phyloP scores from a whole-genome alignment of 768 basidiomycete genomes.

The Leccinellum luteum region DNA sequence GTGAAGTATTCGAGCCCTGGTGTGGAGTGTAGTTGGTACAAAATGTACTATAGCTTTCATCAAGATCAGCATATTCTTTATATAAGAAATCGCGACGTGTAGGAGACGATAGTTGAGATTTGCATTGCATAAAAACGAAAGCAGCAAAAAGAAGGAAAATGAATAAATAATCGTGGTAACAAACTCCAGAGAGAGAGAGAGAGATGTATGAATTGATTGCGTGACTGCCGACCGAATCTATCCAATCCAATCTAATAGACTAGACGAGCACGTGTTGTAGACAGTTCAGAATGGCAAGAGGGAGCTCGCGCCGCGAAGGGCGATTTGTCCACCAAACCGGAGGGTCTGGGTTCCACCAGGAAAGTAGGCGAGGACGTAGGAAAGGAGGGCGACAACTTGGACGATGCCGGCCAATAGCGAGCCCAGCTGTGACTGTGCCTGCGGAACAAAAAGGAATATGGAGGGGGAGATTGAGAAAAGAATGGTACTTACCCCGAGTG shows the following conservation, averaged over 20 bases:
- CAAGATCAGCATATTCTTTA: too few species aligned
- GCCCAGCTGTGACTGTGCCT: conserved; percentile 84
- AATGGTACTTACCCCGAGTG: conserved; percentile 61
- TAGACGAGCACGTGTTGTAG: neutral
- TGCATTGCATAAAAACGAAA: neutral
- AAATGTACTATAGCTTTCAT: too few species aligned
- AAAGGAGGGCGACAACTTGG: conserved; percentile 80
- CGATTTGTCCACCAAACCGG: conserved; percentile 74
- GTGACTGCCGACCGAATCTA: neutral
- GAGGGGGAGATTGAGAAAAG: neutral
- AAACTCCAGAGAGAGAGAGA: neutral
- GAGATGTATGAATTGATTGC: neutral
- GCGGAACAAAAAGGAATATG: neutral
- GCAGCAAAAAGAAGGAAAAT: neutral
- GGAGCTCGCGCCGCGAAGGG: conserved; percentile 79
- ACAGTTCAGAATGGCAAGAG: conserved; percentile 66
- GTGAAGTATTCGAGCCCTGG: too few species aligned
- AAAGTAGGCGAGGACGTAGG: conserved; percentile 94
- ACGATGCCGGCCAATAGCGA: conserved; percentile 80
- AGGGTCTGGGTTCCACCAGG: conserved; percentile 85
- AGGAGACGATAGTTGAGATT: too few species aligned
- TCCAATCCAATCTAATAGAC: neutral
- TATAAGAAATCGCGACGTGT: too few species aligned
- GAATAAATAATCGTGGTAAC: neutral
- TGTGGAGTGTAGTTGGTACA: too few species aligned